A percentile compares a stretch with the other conserved stretches of the same genome.
Evolutionary conservation across 2,329 filamentous ascomycete species (phyloP).

Genomic region (Sarocladiaceae sp.): DNA sequence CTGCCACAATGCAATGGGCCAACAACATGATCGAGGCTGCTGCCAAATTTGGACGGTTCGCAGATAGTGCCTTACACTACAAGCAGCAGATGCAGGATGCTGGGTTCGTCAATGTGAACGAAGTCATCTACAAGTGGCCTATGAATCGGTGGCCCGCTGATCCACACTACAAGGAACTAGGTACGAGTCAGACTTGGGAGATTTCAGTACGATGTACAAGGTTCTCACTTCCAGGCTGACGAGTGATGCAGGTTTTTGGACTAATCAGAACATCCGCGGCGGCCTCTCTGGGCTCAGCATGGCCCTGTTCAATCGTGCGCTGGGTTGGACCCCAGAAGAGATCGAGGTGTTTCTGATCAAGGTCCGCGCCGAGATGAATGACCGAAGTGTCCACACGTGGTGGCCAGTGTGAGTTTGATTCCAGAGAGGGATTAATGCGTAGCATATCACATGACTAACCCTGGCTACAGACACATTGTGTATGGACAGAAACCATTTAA

Average conservation of each 20-base stretch:
- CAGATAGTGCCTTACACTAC: constrained; percentile 10
- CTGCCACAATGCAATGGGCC: constrained; percentile 17
- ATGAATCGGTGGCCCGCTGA: constrained; percentile 49
- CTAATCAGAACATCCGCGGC: constrained; percentile 26
- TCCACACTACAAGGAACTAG: constrained; percentile 46
- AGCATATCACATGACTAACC: too few relatives aligned
- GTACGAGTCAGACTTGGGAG: constrained; percentile 41
- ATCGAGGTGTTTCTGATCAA: constrained; percentile 28
- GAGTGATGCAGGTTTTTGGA: constrained; percentile 30
- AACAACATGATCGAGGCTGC: constrained; percentile 18
- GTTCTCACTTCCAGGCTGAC: neutral
- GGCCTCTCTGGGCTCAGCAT: constrained; percentile 32
- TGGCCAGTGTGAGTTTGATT: too few relatives aligned
- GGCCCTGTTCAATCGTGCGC: constrained; percentile 30
- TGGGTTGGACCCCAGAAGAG: constrained; percentile 30
- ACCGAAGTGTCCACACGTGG: constrained; percentile 30
- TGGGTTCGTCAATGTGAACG: constrained; percentile 17
- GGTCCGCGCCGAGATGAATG: constrained; percentile 28
- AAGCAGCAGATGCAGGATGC: constrained; percentile 14
- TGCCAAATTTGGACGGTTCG: constrained; percentile 16
- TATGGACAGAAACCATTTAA: too few relatives aligned
- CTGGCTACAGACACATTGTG: too few relatives aligned
- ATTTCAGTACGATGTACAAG: constrained; percentile 34
- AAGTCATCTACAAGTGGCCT: constrained; percentile 32
- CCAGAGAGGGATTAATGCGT: too few relatives aligned